Percentiles rank a stretch among this genome's conserved stretches.
These are phyloP conservation scores for Solidago caesia DNA, from an alignment of 129 eudicot genomes.

Conservation along the genomic window DNA sequence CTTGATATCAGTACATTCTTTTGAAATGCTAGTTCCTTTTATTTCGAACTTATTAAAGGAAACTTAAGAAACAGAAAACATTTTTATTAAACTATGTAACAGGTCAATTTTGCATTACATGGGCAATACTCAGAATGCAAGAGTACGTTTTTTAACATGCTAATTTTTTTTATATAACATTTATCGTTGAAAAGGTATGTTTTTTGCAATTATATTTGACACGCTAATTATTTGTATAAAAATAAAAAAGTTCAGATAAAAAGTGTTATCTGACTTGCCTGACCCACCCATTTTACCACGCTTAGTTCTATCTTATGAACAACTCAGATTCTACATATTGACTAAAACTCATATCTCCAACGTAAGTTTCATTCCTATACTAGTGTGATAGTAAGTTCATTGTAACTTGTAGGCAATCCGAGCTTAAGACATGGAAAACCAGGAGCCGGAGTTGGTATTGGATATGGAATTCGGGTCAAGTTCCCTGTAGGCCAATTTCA, in stretches of 20 bases:
- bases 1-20: conserved; percentile 6
- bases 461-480: conserved; percentile 81
- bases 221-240: too few species aligned
- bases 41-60: neutral
- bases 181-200: too few species aligned
- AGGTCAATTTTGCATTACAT: neutral
- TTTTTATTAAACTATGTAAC: neutral
- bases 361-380: neutral
- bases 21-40: neutral
- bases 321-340: neutral
- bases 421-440: conserved; percentile 90
- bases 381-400: neutral
- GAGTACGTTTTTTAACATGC: neutral
- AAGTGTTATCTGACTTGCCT: too few species aligned
- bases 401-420: conserved; percentile 64
- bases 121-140: neutral
- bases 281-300: too few species aligned
- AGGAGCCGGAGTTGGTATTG: conserved; percentile 74
- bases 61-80: neutral
- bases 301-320: too few species aligned
- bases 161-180: too few species aligned
- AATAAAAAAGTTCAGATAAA: too few species aligned
- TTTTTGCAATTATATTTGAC: too few species aligned
- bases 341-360: neutral
- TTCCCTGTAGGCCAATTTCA: conserved; percentile 82